Base-by-base conservation (phyloP, 1,139 yeast genomes). In the Arxiozyma bovina region DNA sequence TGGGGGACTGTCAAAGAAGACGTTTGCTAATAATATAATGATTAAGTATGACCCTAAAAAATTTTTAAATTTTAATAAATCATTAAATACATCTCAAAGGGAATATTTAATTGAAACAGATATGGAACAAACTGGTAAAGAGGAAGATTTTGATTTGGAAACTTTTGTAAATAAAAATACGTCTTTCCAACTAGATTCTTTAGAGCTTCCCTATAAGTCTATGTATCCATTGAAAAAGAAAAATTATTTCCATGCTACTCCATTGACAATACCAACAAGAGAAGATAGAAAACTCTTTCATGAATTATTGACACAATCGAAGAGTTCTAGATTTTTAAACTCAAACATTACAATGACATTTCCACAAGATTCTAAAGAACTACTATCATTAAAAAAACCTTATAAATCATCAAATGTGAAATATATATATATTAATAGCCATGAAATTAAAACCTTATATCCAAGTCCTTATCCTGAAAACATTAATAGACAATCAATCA, bases 381-480 rank as follows among this genome's bases (percentile, higher is more conserved):
- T 43, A 49, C 9, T 22, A 40, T 18, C 21, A 12, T 42, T 47
- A 42, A 25, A 40, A 23, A 48, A 41, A 34, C 45, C 48, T 8
- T 40, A 45, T 12, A 47, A 45, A 30, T 23, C 45, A 15, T 50
- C 58, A 11, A 54, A 76, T 54, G 73, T 80, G 44, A 73, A 73
- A 50, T 75, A 74, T 51, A 85, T 91, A 27, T 86, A 82, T 60
- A 82, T 91, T 60, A 80, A 90, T 42, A 79, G 79, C 53, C 81
- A 71, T 65, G 91, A 85, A 66, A 87, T 91, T 30, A 85, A 85
- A 58, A 88, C 97, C 0, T 89, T 98, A 96, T 90, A 88, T 68
- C 81, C 88, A 4, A 85, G 97, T 0, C 98, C 98, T 0, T 93
- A 88, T 65, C 97, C 99, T 0, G 90, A 87, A 58, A 96, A 89